Percentiles rank a stretch among this genome's conserved stretches.
Evolutionary conservation across 1,139 yeast genomes (phyloP).

Genomic region (Candida tropicalis): DNA sequence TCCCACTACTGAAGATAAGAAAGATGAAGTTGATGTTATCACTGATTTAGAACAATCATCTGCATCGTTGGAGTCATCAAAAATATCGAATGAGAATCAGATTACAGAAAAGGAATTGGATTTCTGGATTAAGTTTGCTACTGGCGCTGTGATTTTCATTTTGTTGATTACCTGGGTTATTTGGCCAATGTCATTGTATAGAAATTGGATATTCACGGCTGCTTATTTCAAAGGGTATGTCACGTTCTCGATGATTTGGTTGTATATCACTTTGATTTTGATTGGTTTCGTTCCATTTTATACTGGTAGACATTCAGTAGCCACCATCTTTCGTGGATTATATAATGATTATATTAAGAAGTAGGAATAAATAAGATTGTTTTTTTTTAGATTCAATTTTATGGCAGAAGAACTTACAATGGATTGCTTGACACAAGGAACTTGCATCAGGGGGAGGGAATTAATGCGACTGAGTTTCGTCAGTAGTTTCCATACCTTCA

Average conservation of each 20-base stretch:
- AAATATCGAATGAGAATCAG: neutral
- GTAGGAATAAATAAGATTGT: slow-evolving; percentile 3
- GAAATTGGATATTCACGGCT: slow-evolving; percentile 43
- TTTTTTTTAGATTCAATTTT: too few relatives aligned
- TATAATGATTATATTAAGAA: slow-evolving; percentile 21
- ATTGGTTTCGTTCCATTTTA: slow-evolving; percentile 42
- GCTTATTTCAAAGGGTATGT: slow-evolving; percentile 46
- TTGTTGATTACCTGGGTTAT: slow-evolving; percentile 40
- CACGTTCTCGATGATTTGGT: slow-evolving; percentile 41
- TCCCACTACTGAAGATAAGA: slow-evolving; percentile 9
- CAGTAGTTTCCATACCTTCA: too few relatives aligned
- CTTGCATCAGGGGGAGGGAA: too few relatives aligned
- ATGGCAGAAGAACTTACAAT: too few relatives aligned
- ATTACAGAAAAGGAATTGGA: slow-evolving; percentile 18
- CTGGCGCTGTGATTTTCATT: slow-evolving; percentile 27
- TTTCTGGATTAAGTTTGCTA: slow-evolving; percentile 30
- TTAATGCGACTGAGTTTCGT: too few relatives aligned
- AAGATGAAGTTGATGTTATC: slow-evolving; percentile 10
- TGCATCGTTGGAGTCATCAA: neutral
- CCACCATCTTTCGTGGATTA: slow-evolving; percentile 25
- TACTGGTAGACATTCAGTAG: slow-evolving; percentile 35
- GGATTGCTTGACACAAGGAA: too few relatives aligned
- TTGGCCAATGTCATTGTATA: slow-evolving; percentile 51
- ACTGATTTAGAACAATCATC: slow-evolving; percentile 6
- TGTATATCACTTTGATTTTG: slow-evolving; percentile 30